Base-by-base conservation (phyloP, 73 alveolate genomes). In the Paramecium bursaria region DNA sequence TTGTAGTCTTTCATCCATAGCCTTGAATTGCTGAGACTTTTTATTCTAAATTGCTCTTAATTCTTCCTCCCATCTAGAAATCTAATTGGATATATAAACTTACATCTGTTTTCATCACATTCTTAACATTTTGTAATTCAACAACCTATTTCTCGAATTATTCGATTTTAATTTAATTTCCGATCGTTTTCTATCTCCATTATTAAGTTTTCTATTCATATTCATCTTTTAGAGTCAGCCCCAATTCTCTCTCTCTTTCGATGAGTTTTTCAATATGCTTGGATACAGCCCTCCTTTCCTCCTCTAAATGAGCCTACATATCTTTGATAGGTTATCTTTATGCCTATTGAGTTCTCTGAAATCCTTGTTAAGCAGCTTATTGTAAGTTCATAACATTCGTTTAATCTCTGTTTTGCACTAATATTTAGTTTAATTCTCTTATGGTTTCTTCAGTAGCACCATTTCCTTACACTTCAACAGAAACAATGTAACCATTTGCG, bases 371-470 rank as follows among this genome's bases (percentile, higher is more conserved):
- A 30, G 76, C 51, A 27, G 17, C 76, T 30, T 57, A 11, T 42
- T 30, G 17, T 0, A 48, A 48, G 14, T 48, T 50, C 51, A 57
- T 23, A n/a, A n/a, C n/a, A 57, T 30, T 57, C 7, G 33, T 50
- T 30, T 57, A 30, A 7, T 75, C 88, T 23, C 67, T 48, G 22
- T 75, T 75, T 10, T 75, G 35, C n/a, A 30, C 31, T 1, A 75
- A 60, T 0, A 75, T 25, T 15, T 54, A 49, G 22, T 75, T 50
- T 27, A 75, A 50, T 75, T 75, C 88, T 50, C 60, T 31, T 4
- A 48, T 75, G 5, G 74, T 48, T 29, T 75, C 88, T 51, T 75
- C 88, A 11, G 88, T 44, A 5, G 74, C 74, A 13, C 88, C 88
- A 75, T 75, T 75, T n/a, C 88, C 88, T 48, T 55, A 46, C 7